These are phyloP conservation scores for Macrophomina pseudophaseolina DNA, from an alignment of 2,329 filamentous ascomycete genomes.

Conservation along the genomic window DNA sequence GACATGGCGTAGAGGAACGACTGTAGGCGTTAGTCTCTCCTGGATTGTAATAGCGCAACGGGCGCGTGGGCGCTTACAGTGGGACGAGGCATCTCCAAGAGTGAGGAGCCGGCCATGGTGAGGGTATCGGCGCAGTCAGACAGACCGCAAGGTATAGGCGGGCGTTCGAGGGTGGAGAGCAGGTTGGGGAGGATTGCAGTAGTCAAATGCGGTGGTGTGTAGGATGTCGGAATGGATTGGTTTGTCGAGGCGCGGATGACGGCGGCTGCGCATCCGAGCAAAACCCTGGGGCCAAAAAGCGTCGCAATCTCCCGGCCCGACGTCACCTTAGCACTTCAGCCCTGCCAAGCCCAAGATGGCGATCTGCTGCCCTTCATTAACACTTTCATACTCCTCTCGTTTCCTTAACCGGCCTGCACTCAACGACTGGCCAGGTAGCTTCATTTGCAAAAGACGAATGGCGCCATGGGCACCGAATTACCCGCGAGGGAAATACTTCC, in stretches of 20 bases:
- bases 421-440: no score
- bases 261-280: constrained; percentile 22
- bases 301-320: constrained; percentile 23
- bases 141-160: neutral
- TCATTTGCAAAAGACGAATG: no score
- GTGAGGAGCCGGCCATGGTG: constrained; percentile 29
- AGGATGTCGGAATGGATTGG: neutral
- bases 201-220: neutral
- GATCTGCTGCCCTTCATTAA: neutral
- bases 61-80: constrained; percentile 38
- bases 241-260: constrained; percentile 20
- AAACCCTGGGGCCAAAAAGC: constrained; percentile 19
- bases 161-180: neutral
- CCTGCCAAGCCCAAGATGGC: constrained; percentile 16
- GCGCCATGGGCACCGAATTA: no score
- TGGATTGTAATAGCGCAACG: constrained; percentile 6
- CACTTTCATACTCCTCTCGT: no score
- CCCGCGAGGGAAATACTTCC: no score
- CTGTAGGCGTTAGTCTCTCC: constrained; percentile 53
- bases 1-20: constrained; percentile 85
- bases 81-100: constrained; percentile 45
- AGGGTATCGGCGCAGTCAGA: neutral
- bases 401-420: no score
- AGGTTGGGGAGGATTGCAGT: constrained; percentile 6
- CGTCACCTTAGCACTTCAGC: constrained; percentile 5